A percentile compares a stretch with the other conserved stretches of the same genome.
phyloP scores from a whole-genome alignment of 2,329 filamentous ascomycete genomes.

The Apiospora phragmitis region DNA sequence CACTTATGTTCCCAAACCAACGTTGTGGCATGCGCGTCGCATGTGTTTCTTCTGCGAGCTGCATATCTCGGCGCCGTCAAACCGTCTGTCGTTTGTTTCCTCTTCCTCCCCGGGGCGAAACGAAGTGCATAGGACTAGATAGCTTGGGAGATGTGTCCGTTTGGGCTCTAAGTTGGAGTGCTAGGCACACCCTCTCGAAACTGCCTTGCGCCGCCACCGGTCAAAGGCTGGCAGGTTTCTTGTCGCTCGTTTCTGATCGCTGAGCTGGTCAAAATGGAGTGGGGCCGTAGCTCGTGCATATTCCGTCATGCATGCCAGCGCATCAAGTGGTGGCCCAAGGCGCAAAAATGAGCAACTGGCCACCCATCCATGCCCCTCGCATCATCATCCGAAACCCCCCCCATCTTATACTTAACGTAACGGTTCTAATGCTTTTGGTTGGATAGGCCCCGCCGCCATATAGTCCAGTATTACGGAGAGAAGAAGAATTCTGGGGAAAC shows the following conservation, averaged over 20 bases:
- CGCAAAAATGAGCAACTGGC: slow-evolving; percentile 38
- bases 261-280: slow-evolving; percentile 46
- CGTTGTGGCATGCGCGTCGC: slow-evolving; percentile 27
- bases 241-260: slow-evolving; percentile 21
- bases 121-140: neutral
- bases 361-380: slow-evolving; percentile 31
- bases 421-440: slow-evolving; percentile 43
- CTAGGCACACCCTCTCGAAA: neutral
- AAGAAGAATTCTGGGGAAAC: slow-evolving; percentile 30
- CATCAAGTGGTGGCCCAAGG: slow-evolving; percentile 50
- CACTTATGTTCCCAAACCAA: slow-evolving; percentile 28
- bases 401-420: slow-evolving; percentile 40
- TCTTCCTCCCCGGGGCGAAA: neutral
- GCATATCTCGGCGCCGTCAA: slow-evolving; percentile 24
- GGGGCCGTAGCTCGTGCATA: slow-evolving; percentile 51
- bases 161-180: neutral
- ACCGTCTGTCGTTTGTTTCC: slow-evolving; percentile 29
- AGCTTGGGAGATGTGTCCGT: neutral
- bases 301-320: slow-evolving; percentile 62
- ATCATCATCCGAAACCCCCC: slow-evolving; percentile 34
- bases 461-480: slow-evolving; percentile 23
- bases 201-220: slow-evolving; percentile 19
- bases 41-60: slow-evolving; percentile 27
- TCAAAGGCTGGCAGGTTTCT: slow-evolving; percentile 1
- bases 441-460: slow-evolving; percentile 39